phyloP scores from a whole-genome alignment of 148 eudicot genomes.

The Bassia scoparia region DNA sequence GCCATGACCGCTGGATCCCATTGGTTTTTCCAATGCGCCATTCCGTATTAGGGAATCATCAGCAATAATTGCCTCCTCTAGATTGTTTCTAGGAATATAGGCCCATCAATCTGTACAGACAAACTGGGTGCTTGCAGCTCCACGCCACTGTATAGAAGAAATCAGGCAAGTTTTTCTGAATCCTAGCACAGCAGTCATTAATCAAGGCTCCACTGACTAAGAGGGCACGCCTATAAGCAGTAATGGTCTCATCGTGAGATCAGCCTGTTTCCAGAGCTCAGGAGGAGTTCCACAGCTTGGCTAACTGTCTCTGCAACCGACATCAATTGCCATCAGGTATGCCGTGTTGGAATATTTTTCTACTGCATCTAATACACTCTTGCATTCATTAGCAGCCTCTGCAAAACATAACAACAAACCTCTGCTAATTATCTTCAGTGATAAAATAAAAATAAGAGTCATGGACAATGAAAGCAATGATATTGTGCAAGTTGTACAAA shows the following conservation, averaged over 20 bases:
- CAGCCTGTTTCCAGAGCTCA: constrained; percentile 77
- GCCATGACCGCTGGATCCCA: constrained; percentile 91
- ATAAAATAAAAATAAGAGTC: background rate
- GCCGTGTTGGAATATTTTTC: constrained; percentile 78
- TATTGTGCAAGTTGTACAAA: background rate
- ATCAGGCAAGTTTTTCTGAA: constrained; percentile 80
- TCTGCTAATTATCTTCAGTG: constrained; percentile 1
- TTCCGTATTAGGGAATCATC: constrained; percentile 82
- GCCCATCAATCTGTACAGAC: constrained; percentile 75
- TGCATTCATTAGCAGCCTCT: constrained; percentile 94
- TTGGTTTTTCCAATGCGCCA: constrained; percentile 62
- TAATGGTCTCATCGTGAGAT: constrained; percentile 60
- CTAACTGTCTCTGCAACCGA: constrained; percentile 88
- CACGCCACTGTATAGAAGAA: constrained; percentile 79
- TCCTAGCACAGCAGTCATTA: constrained; percentile 81
- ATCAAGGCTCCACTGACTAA: constrained; percentile 92
- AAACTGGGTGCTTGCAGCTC: constrained; percentile 80
- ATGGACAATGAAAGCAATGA: background rate
- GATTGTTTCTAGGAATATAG: constrained; percentile 82
- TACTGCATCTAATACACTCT: constrained; percentile 84
- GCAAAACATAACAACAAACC: constrained; percentile 26
- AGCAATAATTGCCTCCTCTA: constrained; percentile 92
- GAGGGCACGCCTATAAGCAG: constrained; percentile 82
- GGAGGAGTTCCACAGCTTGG: constrained; percentile 88
- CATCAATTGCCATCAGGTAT: constrained; percentile 68